These are phyloP conservation scores for Suillus clintonianus DNA, from an alignment of 768 basidiomycete genomes.

Conservation along the genomic window DNA sequence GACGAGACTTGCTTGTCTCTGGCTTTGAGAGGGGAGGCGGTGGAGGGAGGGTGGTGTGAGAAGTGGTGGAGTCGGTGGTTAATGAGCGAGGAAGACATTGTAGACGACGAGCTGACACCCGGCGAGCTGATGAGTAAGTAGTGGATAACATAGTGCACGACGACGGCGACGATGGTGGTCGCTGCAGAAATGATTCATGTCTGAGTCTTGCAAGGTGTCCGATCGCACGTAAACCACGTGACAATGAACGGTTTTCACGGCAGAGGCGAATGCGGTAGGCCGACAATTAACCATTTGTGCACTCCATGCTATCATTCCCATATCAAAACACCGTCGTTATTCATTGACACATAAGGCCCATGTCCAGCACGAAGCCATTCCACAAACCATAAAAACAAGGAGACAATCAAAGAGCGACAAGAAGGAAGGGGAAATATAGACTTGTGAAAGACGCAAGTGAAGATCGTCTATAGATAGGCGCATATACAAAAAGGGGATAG, in stretches of 20 bases:
- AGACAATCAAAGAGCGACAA: constrained; percentile 5
- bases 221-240: neutral
- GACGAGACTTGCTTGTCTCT: constrained; percentile 29
- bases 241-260: neutral
- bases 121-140: constrained; percentile 14
- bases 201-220: neutral
- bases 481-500: constrained; percentile 11
- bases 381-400: constrained; percentile 5
- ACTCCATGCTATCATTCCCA: too few species aligned
- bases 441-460: constrained; percentile 10
- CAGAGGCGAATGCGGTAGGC: neutral
- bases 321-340: neutral
- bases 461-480: constrained; percentile 8
- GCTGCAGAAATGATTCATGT: neutral
- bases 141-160: constrained; percentile 25
- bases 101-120: constrained; percentile 13
- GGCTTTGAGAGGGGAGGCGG: constrained; percentile 30
- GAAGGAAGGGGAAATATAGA: constrained; percentile 5
- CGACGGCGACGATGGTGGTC: neutral
- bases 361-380: constrained; percentile 14
- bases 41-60: constrained; percentile 28
- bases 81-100: constrained; percentile 21
- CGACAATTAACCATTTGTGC: neutral
- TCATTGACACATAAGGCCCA: constrained; percentile 5
- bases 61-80: constrained; percentile 26